Evolutionary conservation across 768 basidiomycete genomes (phyloP).

Genomic region (Tricholoma sp.): DNA sequence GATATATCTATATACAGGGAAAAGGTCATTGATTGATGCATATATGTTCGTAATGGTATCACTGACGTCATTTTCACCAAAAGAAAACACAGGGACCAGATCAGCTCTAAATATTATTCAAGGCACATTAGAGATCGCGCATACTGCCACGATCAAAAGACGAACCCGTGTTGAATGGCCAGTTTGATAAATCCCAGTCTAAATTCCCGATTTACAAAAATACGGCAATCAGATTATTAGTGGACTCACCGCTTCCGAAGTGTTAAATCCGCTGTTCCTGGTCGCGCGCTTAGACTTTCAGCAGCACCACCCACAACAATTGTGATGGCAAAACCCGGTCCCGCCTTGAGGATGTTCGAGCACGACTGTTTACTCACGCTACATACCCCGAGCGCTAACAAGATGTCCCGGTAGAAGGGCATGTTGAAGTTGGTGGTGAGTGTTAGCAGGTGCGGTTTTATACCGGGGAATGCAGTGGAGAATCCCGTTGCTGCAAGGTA

Average conservation of each 20-base stretch:
- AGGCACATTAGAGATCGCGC: not conserved
- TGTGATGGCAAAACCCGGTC: conserved; percentile 69
- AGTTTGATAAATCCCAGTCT: conserved; percentile 95
- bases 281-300: conserved; percentile 89
- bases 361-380: conserved; percentile 91
- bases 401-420: conserved; percentile 90
- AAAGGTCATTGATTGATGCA: not conserved
- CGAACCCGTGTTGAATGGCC: conserved; percentile 83
- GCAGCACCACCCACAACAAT: conserved; percentile 97
- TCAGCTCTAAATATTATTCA: conserved; percentile 67
- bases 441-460: conserved; percentile 90
- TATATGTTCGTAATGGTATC: not conserved
- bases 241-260: conserved; percentile 57
- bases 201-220: not conserved
- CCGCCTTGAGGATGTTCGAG: conserved; percentile 73
- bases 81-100: conserved; percentile 95
- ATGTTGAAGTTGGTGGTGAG: conserved; percentile 85
- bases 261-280: conserved; percentile 93
- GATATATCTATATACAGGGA: conserved; percentile 67
- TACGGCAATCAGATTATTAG: too few species aligned
- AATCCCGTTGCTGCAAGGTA: conserved; percentile 72
- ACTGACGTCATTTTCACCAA: conserved; percentile 96
- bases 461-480: conserved; percentile 84
- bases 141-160: conserved; percentile 4
- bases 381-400: conserved; percentile 83